A percentile compares a stretch with the other conserved stretches of the same genome.
These are phyloP conservation scores for Astraeus odoratus DNA, from an alignment of 768 basidiomycete genomes.

Conservation along the genomic window DNA sequence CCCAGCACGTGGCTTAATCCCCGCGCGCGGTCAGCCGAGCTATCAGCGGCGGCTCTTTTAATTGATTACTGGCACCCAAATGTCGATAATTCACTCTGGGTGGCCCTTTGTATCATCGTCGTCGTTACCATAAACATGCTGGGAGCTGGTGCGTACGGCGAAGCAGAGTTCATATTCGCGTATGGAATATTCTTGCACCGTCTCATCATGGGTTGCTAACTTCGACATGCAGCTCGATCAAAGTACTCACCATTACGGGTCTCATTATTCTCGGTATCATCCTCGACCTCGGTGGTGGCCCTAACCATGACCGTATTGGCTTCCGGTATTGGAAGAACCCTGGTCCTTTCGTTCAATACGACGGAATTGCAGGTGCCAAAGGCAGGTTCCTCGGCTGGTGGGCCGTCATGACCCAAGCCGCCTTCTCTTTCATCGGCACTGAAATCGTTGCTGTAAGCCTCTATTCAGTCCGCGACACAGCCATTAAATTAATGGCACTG, in stretches of 20 bases:
- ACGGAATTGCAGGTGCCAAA: slow-evolving; percentile 53
- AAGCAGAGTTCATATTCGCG: slow-evolving; percentile 85
- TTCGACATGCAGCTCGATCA: slow-evolving; percentile 51
- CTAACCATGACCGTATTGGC: slow-evolving; percentile 60
- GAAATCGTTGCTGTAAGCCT: slow-evolving; percentile 81
- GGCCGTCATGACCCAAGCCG: slow-evolving; percentile 76
- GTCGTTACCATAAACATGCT: slow-evolving; percentile 70
- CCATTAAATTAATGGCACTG: slow-evolving; percentile 5
- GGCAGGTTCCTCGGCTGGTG: slow-evolving; percentile 75
- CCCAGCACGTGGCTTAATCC: neutral
- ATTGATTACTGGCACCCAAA: slow-evolving; percentile 63
- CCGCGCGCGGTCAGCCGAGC: slow-evolving; percentile 19
- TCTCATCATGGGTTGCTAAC: neutral
- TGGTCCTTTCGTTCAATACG: slow-evolving; percentile 77
- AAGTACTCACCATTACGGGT: slow-evolving; percentile 79
- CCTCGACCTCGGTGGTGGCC: slow-evolving; percentile 85
- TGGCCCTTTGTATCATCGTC: slow-evolving; percentile 68
- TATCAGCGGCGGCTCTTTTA: slow-evolving; percentile 54
- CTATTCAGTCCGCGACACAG: neutral
- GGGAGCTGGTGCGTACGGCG: slow-evolving; percentile 75
- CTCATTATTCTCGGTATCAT: slow-evolving; percentile 64
- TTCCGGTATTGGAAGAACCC: slow-evolving; percentile 77
- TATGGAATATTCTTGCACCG: slow-evolving; percentile 17
- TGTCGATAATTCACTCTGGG: slow-evolving; percentile 70
- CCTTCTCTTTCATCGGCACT: slow-evolving; percentile 90